Percentiles rank a stretch among this genome's conserved stretches.
These are phyloP conservation scores for Beauveria sp. DNA, from an alignment of 2,329 filamentous ascomycete genomes.

Conservation along the genomic window DNA sequence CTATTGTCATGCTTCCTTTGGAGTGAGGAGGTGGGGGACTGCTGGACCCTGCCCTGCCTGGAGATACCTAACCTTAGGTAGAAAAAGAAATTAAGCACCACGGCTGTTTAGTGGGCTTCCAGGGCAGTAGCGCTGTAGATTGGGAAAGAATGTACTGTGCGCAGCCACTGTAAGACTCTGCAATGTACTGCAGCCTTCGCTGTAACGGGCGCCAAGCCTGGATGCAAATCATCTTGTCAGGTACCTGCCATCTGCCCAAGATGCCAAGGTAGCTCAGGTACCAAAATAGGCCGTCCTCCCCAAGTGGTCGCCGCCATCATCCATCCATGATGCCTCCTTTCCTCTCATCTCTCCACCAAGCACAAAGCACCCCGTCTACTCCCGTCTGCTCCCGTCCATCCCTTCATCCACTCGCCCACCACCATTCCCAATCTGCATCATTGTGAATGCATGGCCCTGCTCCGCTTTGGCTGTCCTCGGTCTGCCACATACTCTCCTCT, in stretches of 20 bases:
- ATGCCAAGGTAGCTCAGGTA: too few species aligned
- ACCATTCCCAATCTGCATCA: conserved; percentile 3
- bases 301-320: not conserved
- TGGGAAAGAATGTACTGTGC: not conserved
- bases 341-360: not conserved
- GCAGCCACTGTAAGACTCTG: too few species aligned
- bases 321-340: not conserved
- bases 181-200: not conserved
- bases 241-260: too few species aligned
- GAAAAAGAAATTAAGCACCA: not conserved
- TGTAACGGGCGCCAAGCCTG: not conserved
- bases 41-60: not conserved
- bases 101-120: not conserved
- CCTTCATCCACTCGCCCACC: not conserved
- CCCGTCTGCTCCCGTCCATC: not conserved
- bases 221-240: too few species aligned
- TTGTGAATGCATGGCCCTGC: conserved; percentile 5
- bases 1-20: too few species aligned
- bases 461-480: conserved; percentile 1
- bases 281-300: not conserved
- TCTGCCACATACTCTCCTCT: not conserved
- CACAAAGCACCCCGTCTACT: not conserved
- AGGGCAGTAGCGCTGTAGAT: not conserved
- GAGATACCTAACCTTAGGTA: too few species aligned
- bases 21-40: not conserved